Conservation (phyloP, 2,329 filamentous ascomycete genomes). For the Aspergillus alliaceus region DNA sequence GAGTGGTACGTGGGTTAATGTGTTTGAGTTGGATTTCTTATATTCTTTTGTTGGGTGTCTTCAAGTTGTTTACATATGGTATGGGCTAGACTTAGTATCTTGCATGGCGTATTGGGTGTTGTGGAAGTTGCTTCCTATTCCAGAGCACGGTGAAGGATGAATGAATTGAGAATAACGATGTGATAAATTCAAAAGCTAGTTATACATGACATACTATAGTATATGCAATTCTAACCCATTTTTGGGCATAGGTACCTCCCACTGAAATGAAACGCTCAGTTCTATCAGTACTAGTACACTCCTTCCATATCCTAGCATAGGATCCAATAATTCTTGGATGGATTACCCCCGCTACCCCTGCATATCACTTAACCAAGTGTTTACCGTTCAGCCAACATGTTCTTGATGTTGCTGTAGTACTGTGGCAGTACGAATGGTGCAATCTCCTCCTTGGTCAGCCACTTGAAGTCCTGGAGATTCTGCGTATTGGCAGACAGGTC, state of each 20-base stretch:
- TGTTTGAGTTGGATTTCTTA: not conserved
- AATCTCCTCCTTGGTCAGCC: constrained; percentile 89
- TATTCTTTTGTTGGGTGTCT: not conserved
- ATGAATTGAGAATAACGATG: constrained; percentile 7
- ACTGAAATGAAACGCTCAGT: not conserved
- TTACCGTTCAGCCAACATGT: constrained; percentile 81
- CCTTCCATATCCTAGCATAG: not conserved
- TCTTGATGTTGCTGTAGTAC: constrained; percentile 75
- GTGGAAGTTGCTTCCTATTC: not conserved
- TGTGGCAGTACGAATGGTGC: constrained; percentile 61
- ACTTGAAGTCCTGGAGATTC: constrained; percentile 80
- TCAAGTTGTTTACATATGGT: not conserved
- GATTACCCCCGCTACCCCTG: not conserved
- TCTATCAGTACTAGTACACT: constrained; percentile 18
- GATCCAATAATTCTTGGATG: not conserved
- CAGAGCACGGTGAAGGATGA: constrained; percentile 2
- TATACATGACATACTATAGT: constrained; percentile 40
- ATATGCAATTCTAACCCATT: constrained; percentile 32
- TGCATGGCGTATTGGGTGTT: constrained; percentile 14
- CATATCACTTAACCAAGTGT: not conserved
- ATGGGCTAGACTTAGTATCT: not conserved
- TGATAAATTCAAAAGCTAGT: constrained; percentile 31
- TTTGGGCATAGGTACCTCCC: constrained; percentile 5
- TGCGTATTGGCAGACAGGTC: constrained; percentile 71
- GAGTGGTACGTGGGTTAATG: too few relatives aligned